phyloP scores from a whole-genome alignment of 1,284 basidiomycete species.

The Ganoderma multipileum region DNA sequence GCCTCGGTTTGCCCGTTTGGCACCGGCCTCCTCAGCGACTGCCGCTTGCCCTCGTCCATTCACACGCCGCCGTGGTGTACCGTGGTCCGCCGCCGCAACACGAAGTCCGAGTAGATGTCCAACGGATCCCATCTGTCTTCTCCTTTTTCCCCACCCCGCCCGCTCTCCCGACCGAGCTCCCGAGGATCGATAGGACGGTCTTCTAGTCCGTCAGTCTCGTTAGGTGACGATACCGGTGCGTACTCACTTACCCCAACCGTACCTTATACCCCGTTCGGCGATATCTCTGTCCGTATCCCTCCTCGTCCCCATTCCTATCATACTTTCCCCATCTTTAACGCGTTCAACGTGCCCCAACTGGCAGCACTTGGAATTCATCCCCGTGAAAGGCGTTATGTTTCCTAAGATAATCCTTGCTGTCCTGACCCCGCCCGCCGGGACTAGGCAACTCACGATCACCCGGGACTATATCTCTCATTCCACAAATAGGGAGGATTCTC shows the following conservation, averaged over 20 bases:
- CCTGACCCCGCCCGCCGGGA: background rate
- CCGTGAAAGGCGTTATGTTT: background rate
- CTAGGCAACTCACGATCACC: background rate
- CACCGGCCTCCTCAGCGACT: background rate
- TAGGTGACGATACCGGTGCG: conserved; percentile 65
- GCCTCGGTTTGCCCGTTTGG: background rate
- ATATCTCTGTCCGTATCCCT: background rate
- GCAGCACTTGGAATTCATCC: background rate
- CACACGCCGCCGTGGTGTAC: background rate
- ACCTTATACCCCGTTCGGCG: background rate
- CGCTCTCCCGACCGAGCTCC: conserved; percentile 65
- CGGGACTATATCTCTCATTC: background rate
- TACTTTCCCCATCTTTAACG: background rate
- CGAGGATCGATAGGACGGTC: conserved; percentile 51
- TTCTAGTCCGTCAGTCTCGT: conserved; percentile 56
- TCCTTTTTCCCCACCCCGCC: conserved; percentile 41
- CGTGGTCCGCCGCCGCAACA: background rate
- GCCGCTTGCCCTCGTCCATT: background rate
- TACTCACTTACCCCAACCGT: background rate
- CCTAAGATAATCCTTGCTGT: background rate
- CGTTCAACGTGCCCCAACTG: background rate
- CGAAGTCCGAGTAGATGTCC: conserved; percentile 26
- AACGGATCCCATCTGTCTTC: conserved; percentile 35
- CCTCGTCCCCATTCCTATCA: background rate
- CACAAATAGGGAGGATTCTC: background rate